Percentiles rank a stretch among this genome's conserved stretches.
Evolutionary conservation across 1,284 basidiomycete genomes (phyloP).

Genomic region (Xerocomus minutiporus): DNA sequence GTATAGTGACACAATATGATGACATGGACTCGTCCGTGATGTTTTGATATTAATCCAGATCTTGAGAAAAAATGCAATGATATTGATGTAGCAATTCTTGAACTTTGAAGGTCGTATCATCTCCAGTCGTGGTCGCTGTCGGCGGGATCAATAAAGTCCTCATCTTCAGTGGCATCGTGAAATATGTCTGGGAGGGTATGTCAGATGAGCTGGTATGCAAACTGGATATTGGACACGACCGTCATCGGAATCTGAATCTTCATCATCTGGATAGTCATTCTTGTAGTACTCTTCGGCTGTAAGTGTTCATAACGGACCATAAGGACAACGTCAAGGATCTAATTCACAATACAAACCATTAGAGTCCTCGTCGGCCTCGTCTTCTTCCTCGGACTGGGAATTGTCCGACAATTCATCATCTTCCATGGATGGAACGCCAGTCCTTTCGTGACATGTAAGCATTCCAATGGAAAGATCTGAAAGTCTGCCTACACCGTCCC

Average conservation of each 20-base stretch:
- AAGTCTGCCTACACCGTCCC: conserved; percentile 55
- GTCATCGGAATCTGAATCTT: conserved; percentile 43
- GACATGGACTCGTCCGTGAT: conserved; percentile 16
- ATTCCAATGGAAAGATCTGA: neutral
- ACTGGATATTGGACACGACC: conserved; percentile 34
- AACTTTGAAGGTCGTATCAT: conserved; percentile 11
- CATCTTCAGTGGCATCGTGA: conserved; percentile 25
- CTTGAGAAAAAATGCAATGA: conserved; percentile 20
- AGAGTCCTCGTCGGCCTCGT: conserved; percentile 76
- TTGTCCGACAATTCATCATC: conserved; percentile 44
- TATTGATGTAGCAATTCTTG: conserved; percentile 12
- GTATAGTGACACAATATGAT: conserved; percentile 19
- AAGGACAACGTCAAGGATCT: neutral
- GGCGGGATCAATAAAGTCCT: conserved; percentile 15
- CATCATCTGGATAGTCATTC: conserved; percentile 77
- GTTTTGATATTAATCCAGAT: conserved; percentile 21
- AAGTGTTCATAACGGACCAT: neutral
- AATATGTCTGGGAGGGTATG: conserved; percentile 22
- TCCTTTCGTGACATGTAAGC: conserved; percentile 37
- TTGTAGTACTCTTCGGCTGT: conserved; percentile 78
- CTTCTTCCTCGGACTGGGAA: conserved; percentile 61
- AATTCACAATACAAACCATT: conserved; percentile 48
- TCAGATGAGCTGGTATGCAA: conserved; percentile 1
- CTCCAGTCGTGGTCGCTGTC: conserved; percentile 31
- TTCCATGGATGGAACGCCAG: conserved; percentile 56